Percentiles rank a stretch among this genome's conserved stretches.
phyloP scores from a whole-genome alignment of 2,329 filamentous ascomycete genomes.

The Penicillium thymicola region DNA sequence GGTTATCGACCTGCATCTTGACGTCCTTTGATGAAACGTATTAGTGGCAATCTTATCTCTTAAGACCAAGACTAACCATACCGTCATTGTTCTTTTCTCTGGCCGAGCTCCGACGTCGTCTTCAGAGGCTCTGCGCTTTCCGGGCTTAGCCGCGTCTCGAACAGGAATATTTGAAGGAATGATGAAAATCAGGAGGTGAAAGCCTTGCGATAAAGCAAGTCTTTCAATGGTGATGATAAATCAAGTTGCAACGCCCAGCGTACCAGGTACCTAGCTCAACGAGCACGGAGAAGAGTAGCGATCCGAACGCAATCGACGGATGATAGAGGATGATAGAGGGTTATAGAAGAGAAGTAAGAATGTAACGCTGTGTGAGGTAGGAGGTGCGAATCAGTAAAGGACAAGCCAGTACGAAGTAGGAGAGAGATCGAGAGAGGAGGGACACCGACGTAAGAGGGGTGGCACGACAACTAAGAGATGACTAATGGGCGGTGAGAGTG shows the following conservation, averaged over 20 bases:
- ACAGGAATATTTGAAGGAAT: slow-evolving; percentile 45
- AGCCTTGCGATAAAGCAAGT: slow-evolving; percentile 43
- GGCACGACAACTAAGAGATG: slow-evolving; percentile 18
- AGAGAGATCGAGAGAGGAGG: slow-evolving; percentile 12
- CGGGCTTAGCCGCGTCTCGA: slow-evolving; percentile 48
- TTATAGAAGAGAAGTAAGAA: slow-evolving; percentile 9
- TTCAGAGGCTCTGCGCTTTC: slow-evolving; percentile 52
- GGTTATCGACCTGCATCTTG: slow-evolving; percentile 62
- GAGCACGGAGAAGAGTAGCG: slow-evolving; percentile 10
- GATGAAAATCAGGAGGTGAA: slow-evolving; percentile 38
- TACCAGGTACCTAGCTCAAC: slow-evolving; percentile 25
- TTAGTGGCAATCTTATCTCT: slow-evolving; percentile 14
- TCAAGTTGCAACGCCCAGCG: slow-evolving; percentile 28
- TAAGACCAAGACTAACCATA: slow-evolving; percentile 29
- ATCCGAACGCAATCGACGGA: slow-evolving; percentile 11
- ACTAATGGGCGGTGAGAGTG: slow-evolving; percentile 9
- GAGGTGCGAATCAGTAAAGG: slow-evolving; percentile 14
- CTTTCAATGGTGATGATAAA: slow-evolving; percentile 34
- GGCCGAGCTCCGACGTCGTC: slow-evolving; percentile 46
- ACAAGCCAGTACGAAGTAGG: slow-evolving; percentile 9
- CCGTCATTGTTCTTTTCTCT: slow-evolving; percentile 54
- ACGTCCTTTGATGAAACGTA: slow-evolving; percentile 39
- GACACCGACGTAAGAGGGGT: slow-evolving; percentile 28
- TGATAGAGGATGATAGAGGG: background rate
- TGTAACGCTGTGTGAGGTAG: slow-evolving; percentile 1